Evolutionary conservation across 805 yeast species (phyloP), one percentile per base, ranked within the genome.

Genomic region (Wickerhamomyces rabaulensis): DNA sequence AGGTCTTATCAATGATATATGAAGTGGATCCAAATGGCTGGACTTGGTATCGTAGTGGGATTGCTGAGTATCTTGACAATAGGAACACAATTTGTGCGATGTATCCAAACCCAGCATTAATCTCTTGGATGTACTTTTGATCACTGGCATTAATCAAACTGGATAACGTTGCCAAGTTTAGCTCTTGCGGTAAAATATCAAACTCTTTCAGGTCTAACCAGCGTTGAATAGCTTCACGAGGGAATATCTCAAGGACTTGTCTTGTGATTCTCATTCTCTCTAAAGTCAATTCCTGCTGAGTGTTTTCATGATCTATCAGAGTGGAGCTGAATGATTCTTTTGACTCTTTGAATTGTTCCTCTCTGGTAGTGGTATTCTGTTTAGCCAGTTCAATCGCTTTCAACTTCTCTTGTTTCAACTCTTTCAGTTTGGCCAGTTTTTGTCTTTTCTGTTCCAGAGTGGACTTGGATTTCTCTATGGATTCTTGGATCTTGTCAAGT

Each of bases 21-120:
- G 73, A 67, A 13, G 64, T 62, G 9, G 71, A 66, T 1, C 76
- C 76, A 46, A 68, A 58, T 29, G 63, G 66, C 40, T 62, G 62
- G 2, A 70, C 53, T 6, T 72, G 73, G 47, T 70, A 72, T 27
- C 71, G 52, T 19, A 72, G 46, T 3, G 74, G 70, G 0, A 69
- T 60, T 1, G 61, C 56, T 36, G 70, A 46, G 36, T 69, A 65
- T 13, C 51, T 52, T 0, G 75, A 64, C 1, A 71, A 50, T 17
- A 65, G 45, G 8, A 50, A 46, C 1, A 67, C 54, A 4, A 72
- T 49, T 13, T 67, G 65, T 4, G 66, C 52, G 6, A 72, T 47
- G 44, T 63, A 67, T 1, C 75, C 75, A 29, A 68, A 52, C 10
- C 55, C 64, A 2, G 66, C 62, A 37, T 62, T 61, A 21, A 69